Evolutionary conservation across 2,329 filamentous ascomycete species (phyloP).

Genomic region (Dichotomopilus funicola): DNA sequence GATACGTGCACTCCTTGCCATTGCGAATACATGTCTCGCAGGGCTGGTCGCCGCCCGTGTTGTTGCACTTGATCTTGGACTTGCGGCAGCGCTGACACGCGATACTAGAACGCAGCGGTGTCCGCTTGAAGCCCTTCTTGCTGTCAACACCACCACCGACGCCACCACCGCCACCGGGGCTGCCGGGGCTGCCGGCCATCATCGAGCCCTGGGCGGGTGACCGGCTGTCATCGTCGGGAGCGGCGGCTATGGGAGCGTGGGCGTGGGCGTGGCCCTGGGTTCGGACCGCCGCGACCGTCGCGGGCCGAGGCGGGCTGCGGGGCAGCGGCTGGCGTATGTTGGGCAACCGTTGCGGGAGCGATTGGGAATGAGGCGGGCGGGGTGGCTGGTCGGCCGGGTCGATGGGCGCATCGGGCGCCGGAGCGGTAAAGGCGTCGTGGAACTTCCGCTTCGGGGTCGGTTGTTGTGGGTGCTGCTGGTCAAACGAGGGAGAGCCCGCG

Average conservation of each 20-base stretch:
- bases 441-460: slow-evolving; percentile 33
- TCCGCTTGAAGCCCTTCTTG: slow-evolving; percentile 36
- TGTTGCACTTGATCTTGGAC: slow-evolving; percentile 84
- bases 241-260: not conserved
- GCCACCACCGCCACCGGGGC: slow-evolving; percentile 11
- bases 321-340: slow-evolving; percentile 23
- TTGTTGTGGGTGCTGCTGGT: slow-evolving; percentile 26
- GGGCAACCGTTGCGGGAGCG: slow-evolving; percentile 13
- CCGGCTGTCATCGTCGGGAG: slow-evolving; percentile 23
- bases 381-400: slow-evolving; percentile 25
- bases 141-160: slow-evolving; percentile 26
- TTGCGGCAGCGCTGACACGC: slow-evolving; percentile 69
- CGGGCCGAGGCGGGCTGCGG: slow-evolving; percentile 22
- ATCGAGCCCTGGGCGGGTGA: slow-evolving; percentile 22
- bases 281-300: slow-evolving; percentile 16
- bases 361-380: slow-evolving; percentile 16
- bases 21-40: slow-evolving; percentile 70
- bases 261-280: slow-evolving; percentile 8
- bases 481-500: slow-evolving; percentile 1
- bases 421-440: slow-evolving; percentile 30
- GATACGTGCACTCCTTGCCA: slow-evolving; percentile 67
- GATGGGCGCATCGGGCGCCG: slow-evolving; percentile 25
- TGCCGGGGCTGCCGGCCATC: slow-evolving; percentile 29
- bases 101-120: slow-evolving; percentile 68
- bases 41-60: slow-evolving; percentile 62